Percentiles rank a stretch among this genome's conserved stretches.
phyloP scores from a whole-genome alignment of 352 stramenopile species.

The Phytopythium litorale region DNA sequence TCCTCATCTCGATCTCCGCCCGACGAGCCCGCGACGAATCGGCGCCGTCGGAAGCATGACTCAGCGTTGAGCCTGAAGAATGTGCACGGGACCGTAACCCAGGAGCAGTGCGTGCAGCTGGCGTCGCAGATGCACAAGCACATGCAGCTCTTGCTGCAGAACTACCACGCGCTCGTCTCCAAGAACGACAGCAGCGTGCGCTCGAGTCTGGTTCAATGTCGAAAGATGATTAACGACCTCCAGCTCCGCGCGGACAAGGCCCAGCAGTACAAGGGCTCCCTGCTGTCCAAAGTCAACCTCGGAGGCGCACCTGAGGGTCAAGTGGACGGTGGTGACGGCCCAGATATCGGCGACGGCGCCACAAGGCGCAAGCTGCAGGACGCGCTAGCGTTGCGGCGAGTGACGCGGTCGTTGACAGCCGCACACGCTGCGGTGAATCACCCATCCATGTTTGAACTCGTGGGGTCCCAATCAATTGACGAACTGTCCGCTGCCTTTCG shows the following conservation, averaged over 20 bases:
- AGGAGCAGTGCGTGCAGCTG: constrained; percentile 75
- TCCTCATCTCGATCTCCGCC: background rate
- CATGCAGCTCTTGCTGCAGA: constrained; percentile 76
- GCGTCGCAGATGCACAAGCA: constrained; percentile 89
- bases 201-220: constrained; percentile 27
- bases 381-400: constrained; percentile 38
- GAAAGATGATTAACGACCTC: constrained; percentile 64
- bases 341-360: background rate
- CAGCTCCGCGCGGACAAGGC: constrained; percentile 59
- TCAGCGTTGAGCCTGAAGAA: background rate
- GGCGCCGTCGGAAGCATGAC: background rate
- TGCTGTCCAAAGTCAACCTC: constrained; percentile 62
- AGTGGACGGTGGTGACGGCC: background rate
- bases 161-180: constrained; percentile 45
- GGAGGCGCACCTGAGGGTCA: constrained; percentile 3
- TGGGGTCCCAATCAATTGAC: constrained; percentile 57
- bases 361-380: constrained; percentile 13
- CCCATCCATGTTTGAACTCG: constrained; percentile 85
- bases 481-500: constrained; percentile 46
- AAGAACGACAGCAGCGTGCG: constrained; percentile 9
- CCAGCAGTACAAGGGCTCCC: constrained; percentile 51
- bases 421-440: constrained; percentile 75
- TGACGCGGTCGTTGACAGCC: constrained; percentile 75
- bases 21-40: background rate
- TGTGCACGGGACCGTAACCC: constrained; percentile 31